Percentiles rank a stretch among this genome's conserved stretches.
Evolutionary conservation across 257 asterid species (phyloP).

Genomic region (Solanum commersonii): DNA sequence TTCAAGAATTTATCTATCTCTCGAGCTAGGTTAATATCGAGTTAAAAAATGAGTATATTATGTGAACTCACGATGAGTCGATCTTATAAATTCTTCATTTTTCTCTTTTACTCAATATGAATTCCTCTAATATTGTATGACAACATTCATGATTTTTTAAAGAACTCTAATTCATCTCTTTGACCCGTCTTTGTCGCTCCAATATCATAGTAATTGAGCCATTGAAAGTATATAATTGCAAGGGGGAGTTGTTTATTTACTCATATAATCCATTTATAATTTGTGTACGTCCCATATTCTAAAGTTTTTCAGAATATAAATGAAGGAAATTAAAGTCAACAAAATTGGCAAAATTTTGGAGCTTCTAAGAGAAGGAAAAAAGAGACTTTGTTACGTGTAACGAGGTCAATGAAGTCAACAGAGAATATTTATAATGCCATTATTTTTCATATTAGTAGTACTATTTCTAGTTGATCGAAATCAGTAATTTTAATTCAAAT

Average conservation of each 20-base stretch:
- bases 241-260: not conserved
- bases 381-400: slow-evolving; percentile 5
- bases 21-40: not conserved
- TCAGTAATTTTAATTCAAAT: not conserved
- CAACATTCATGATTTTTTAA: not conserved
- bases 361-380: not conserved
- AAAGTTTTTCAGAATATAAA: not conserved
- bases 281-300: not conserved
- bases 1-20: not conserved
- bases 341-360: not conserved
- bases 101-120: not conserved
- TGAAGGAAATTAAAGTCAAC: not conserved
- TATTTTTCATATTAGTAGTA: not conserved
- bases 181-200: not conserved
- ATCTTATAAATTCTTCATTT: not conserved
- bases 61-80: not conserved
- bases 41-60: not conserved
- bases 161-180: not conserved
- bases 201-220: not conserved
- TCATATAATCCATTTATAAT: not conserved
- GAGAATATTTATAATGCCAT: not conserved
- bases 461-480: not conserved
- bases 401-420: slow-evolving; percentile 33
- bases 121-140: not conserved
- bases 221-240: not conserved